Percentiles rank a stretch among this genome's conserved stretches.
Evolutionary conservation across 768 basidiomycete species (phyloP).

Genomic region (Neoboletus brunneissimus): DNA sequence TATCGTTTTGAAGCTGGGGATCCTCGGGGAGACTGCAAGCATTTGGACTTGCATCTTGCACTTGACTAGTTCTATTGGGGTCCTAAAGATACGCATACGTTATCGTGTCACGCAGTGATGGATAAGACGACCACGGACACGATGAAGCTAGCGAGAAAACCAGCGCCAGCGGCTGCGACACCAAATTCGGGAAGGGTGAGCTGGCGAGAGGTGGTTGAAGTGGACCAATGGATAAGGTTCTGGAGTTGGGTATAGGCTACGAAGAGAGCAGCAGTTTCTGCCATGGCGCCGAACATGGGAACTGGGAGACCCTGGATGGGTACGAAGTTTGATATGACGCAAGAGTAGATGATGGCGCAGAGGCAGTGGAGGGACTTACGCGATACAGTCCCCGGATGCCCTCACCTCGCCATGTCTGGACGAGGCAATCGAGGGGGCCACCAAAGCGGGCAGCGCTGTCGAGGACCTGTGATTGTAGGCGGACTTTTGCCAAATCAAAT

Average conservation of each 20-base stretch:
- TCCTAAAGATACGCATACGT: slow-evolving; percentile 42
- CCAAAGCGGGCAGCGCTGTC: slow-evolving; percentile 55
- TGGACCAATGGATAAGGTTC: slow-evolving; percentile 45
- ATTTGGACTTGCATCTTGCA: slow-evolving; percentile 95
- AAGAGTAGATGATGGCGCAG: not conserved
- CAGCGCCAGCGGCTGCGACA: slow-evolving; percentile 77
- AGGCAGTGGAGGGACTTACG: slow-evolving; percentile 28
- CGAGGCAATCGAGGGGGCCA: slow-evolving; percentile 61
- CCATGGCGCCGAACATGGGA: slow-evolving; percentile 84
- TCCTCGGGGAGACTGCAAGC: slow-evolving; percentile 37
- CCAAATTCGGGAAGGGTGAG: slow-evolving; percentile 64
- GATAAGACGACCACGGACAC: slow-evolving; percentile 48
- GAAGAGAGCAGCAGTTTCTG: slow-evolving; percentile 83
- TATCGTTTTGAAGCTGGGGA: slow-evolving; percentile 12
- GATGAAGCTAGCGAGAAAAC: slow-evolving; percentile 76
- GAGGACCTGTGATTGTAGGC: slow-evolving; percentile 84
- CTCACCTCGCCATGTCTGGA: slow-evolving; percentile 55
- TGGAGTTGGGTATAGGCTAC: slow-evolving; percentile 75
- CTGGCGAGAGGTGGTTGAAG: slow-evolving; percentile 20
- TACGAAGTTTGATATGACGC: not conserved
- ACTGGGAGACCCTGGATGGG: slow-evolving; percentile 70
- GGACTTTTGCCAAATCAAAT: slow-evolving; percentile 90
- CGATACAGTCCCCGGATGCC: slow-evolving; percentile 57
- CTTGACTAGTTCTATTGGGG: slow-evolving; percentile 91
- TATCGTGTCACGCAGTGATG: not conserved